Percentiles rank a stretch among this genome's conserved stretches.
These are phyloP conservation scores for Sporothrix pseudoabietina DNA, from an alignment of 2,329 filamentous ascomycete genomes.

Conservation along the genomic window DNA sequence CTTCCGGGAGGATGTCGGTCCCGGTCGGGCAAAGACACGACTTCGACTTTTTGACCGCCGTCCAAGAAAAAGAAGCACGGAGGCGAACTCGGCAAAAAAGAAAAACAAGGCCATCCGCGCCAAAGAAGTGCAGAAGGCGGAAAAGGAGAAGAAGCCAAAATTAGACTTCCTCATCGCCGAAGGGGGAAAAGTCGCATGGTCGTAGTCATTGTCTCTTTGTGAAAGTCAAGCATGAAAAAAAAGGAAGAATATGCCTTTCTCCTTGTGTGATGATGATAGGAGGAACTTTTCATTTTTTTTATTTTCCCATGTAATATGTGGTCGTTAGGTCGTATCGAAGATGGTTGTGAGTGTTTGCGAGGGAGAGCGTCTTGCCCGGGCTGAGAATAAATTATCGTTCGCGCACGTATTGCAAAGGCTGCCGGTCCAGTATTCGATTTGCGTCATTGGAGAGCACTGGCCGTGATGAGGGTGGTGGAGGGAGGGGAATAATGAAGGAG, in stretches of 20 bases:
- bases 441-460: not conserved
- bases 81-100: not conserved
- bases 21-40: not conserved
- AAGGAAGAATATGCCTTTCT: not conserved
- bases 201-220: constrained; percentile 28
- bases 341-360: constrained; percentile 4
- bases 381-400: not conserved
- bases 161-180: not conserved
- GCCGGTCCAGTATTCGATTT: not conserved
- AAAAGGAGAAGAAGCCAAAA: not conserved
- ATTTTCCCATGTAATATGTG: constrained; percentile 17
- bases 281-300: constrained; percentile 20
- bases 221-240: constrained; percentile 22
- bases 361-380: constrained; percentile 11
- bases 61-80: not conserved
- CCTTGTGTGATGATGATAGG: constrained; percentile 8
- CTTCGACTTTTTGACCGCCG: not conserved
- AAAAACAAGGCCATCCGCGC: not conserved
- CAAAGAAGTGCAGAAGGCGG: constrained; percentile 5
- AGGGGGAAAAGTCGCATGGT: constrained; percentile 9
- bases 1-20: not conserved
- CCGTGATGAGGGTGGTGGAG: not conserved
- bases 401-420: not conserved
- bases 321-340: constrained; percentile 28
- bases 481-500: not conserved